Conservation (phyloP, 768 basidiomycete genomes). For the Rhizopogon sp. region DNA sequence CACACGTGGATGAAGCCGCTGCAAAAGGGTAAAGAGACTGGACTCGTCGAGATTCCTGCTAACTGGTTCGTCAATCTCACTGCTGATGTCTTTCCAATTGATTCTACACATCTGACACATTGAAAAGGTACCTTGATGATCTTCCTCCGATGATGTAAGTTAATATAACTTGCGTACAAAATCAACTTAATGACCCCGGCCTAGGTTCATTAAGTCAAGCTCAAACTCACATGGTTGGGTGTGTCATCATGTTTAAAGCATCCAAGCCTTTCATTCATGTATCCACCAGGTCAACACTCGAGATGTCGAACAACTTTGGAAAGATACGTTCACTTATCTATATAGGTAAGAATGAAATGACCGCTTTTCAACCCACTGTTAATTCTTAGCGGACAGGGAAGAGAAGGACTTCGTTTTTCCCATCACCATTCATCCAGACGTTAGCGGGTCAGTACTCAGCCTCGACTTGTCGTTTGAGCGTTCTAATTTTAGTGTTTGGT, state of each 20-base stretch:
- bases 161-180: neutral
- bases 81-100: neutral
- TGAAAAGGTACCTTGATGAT: constrained; percentile 61
- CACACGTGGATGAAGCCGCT: constrained; percentile 75
- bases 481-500: constrained; percentile 1
- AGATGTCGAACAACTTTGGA: constrained; percentile 71
- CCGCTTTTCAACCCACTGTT: neutral
- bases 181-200: neutral
- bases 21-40: constrained; percentile 55
- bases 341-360: constrained; percentile 38
- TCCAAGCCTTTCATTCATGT: neutral
- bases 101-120: neutral
- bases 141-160: constrained; percentile 68
- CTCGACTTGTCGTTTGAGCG: constrained; percentile 1
- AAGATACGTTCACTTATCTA: constrained; percentile 65
- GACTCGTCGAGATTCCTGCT: constrained; percentile 58
- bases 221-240: constrained; percentile 74
- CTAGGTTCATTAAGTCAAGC: constrained; percentile 64
- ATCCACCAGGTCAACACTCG: constrained; percentile 50
- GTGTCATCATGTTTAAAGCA: constrained; percentile 1
- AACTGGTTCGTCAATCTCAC: constrained; percentile 47
- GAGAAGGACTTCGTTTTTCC: constrained; percentile 68
- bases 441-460: constrained; percentile 46
- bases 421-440: constrained; percentile 76
- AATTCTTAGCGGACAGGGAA: constrained; percentile 33